Base-by-base conservation (phyloP, 2,329 filamentous ascomycete species). In the Sporothrix pseudoabietina region DNA sequence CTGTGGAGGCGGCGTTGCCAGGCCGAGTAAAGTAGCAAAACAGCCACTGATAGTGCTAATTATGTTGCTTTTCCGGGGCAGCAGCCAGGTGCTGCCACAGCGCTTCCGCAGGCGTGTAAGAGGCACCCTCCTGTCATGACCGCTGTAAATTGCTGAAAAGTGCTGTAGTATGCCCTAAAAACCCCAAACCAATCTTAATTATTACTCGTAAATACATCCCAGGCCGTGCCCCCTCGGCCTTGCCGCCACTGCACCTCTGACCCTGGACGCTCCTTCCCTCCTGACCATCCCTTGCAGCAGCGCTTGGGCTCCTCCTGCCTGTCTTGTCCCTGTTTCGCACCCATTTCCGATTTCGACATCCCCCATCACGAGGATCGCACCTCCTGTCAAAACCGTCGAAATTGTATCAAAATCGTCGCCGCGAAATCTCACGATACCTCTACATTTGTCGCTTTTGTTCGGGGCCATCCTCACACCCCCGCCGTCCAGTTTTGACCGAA, bases 321-420 rank as follows among this genome's bases (percentile, higher is more conserved):
- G 68, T 57, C 52, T 59, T 59, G 52, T 54, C 54, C 68, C 68
- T 47, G 68, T 70, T 70, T 57, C 54, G 52, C 32, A 70, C 68
- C 35, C 61, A 26, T 66, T 44, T 44, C 39, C 65, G 26, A 39
- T 69, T 35, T 52, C 66, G 47, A 69, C 30, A 69, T 52, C 66
- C 22, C 61, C 66, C 39, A 66, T 44, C 61, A 66, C 61, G 39
- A 66, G 30, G 61, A 66, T 66, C 61, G 19, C 61, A 66, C 61
- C 52, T 55, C 52, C 44, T 30, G 22, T 26, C 22, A 55, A 55
- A 26, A 55, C 22, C 9, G 52, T 55, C 52, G 26, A 30, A 22
- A 55, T 30, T 22, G 22, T 55, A 55, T 63, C 65, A 19, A 47
- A 69, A 14, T 22, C 66, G 30, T 54, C 44, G 44, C 22, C 30